Evolutionary conservation across 352 stramenopile species (phyloP).

Genomic region (Thalassiosira allenii): DNA sequence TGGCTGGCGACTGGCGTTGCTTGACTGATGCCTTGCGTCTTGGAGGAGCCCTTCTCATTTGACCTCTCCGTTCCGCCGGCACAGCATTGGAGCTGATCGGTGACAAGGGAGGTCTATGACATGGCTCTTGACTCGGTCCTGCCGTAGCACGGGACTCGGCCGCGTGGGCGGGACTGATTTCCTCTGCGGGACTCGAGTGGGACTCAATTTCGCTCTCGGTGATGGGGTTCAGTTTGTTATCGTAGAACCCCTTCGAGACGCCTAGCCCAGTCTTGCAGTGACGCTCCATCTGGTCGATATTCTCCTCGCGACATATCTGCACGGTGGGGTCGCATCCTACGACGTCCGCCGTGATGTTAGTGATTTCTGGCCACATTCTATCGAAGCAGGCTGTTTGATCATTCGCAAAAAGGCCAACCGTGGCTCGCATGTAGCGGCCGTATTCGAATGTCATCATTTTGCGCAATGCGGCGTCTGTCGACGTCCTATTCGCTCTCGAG

Average conservation of each 20-base stretch:
- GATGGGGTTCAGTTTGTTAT: not conserved
- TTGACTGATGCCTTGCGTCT: too few species aligned
- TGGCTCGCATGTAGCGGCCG: conserved; percentile 14
- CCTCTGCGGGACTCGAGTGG: too few species aligned
- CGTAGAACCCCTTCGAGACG: conserved; percentile 3
- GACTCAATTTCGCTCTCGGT: too few species aligned
- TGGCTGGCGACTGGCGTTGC: too few species aligned
- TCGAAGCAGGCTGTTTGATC: conserved; percentile 14
- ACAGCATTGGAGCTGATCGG: too few species aligned
- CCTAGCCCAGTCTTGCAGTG: conserved; percentile 21
- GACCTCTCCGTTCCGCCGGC: too few species aligned
- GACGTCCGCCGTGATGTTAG: not conserved
- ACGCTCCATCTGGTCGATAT: not conserved
- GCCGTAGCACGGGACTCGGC: too few species aligned
- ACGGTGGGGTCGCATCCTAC: not conserved
- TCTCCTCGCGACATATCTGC: not conserved
- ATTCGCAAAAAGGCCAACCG: conserved; percentile 4
- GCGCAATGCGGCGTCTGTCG: conserved; percentile 1
- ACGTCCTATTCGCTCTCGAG: not conserved
- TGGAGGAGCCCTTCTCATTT: too few species aligned
- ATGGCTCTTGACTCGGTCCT: too few species aligned
- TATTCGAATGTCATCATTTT: conserved; percentile 25
- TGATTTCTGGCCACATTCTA: not conserved
- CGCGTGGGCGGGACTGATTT: too few species aligned
- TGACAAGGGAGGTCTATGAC: too few species aligned